Percentiles rank a stretch among this genome's conserved stretches.
phyloP scores from a whole-genome alignment of 192 early-diverging fungal genomes.

The Neocallimastix lanati region DNA sequence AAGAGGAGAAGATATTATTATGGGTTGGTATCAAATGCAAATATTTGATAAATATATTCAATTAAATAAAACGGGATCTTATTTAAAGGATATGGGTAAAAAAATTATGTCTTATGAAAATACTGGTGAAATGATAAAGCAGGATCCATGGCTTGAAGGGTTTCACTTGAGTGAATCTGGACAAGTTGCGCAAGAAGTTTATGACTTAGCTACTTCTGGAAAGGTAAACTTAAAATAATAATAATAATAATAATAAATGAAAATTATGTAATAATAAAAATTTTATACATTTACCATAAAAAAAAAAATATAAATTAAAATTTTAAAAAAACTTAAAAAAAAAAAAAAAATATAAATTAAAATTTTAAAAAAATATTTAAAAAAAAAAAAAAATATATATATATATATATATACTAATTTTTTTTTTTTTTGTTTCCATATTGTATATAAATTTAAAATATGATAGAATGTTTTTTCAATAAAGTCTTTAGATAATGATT shows the following conservation, averaged over 20 bases:
- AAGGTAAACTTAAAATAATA: background rate
- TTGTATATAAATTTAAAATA: too few relatives aligned
- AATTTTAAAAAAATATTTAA: too few relatives aligned
- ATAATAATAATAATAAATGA: too few relatives aligned
- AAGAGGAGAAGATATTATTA: background rate
- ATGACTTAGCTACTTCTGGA: background rate
- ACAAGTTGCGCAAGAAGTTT: background rate
- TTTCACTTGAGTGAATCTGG: background rate
- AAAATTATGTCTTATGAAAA: background rate
- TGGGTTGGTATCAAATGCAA: background rate
- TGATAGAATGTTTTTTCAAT: background rate
- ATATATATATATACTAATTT: too few relatives aligned
- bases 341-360: too few relatives aligned
- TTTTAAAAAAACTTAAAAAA: too few relatives aligned
- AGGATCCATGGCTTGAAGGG: background rate
- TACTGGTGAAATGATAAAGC: background rate
- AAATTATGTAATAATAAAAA: too few relatives aligned
- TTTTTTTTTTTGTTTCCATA: too few relatives aligned
- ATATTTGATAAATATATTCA: background rate
- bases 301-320: too few relatives aligned
- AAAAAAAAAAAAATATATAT: too few relatives aligned
- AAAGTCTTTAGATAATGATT: background rate
- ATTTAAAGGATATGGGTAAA: background rate
- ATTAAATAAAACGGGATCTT: background rate
- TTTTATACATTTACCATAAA: too few relatives aligned